Conservation (phyloP, 2,329 filamentous ascomycete genomes). For the Paecilomyces sp. region DNA sequence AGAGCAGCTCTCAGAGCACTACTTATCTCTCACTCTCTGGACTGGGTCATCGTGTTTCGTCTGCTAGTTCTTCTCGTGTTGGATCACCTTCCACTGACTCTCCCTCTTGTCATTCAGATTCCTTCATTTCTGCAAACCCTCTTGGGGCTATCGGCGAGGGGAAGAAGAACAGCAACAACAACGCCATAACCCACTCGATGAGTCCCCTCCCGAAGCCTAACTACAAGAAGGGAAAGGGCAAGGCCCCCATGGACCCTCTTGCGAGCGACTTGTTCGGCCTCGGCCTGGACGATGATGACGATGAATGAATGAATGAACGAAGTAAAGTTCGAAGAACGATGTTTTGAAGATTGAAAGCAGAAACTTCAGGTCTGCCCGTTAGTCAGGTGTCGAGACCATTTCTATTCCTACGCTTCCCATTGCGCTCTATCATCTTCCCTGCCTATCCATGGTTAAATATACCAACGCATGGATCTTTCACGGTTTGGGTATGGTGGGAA, state of each 20-base stretch:
- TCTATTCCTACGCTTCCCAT: neutral
- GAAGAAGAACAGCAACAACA: neutral
- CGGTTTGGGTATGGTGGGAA: neutral
- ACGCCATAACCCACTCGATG: neutral
- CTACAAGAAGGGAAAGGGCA: neutral
- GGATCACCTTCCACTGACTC: constrained; percentile 10
- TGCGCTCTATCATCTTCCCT: neutral
- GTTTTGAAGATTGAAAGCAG: neutral
- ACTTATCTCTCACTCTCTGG: constrained; percentile 6
- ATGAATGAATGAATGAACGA: neutral
- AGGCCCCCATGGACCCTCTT: neutral
- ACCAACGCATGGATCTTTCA: neutral
- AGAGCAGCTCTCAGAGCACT: constrained; percentile 8
- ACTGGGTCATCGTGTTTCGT: constrained; percentile 6
- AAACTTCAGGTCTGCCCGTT: neutral
- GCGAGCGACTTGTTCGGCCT: neutral
- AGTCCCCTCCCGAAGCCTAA: neutral
- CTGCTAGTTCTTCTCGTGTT: constrained; percentile 11
- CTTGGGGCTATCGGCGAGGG: neutral
- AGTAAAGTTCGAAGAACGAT: neutral
- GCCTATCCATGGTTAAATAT: neutral
- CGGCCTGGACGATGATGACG: neutral
- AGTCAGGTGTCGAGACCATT: neutral
- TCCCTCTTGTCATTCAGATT: constrained; percentile 6
- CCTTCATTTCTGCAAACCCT: neutral